These are phyloP conservation scores for Hemerocallis citrina DNA, from an alignment of 106 monocot genomes.

Conservation along the genomic window DNA sequence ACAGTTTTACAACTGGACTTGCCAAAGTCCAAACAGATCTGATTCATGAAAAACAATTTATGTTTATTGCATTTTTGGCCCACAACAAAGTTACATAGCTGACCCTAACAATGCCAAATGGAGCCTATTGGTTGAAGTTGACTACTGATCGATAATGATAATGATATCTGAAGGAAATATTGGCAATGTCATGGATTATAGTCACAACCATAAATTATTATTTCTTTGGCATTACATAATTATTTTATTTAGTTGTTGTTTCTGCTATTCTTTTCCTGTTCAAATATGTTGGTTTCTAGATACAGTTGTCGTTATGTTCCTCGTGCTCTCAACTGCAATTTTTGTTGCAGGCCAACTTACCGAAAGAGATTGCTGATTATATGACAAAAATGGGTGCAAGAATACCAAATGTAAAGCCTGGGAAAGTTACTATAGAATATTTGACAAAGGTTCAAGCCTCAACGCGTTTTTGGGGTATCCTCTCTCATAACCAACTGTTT, in stretches of 20 bases:
- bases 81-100: too few relatives aligned
- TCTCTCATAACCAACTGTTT: not conserved
- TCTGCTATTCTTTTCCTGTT: not conserved
- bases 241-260: not conserved
- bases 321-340: not conserved
- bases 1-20: too few relatives aligned
- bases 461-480: slow-evolving; percentile 97
- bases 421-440: slow-evolving; percentile 81
- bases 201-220: not conserved
- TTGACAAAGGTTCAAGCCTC: slow-evolving; percentile 94
- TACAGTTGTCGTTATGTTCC: not conserved
- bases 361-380: slow-evolving; percentile 97
- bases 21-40: too few relatives aligned
- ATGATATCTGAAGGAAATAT: not conserved
- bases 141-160: too few relatives aligned
- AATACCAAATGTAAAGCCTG: slow-evolving; percentile 90
- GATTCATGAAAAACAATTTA: too few relatives aligned
- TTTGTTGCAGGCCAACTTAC: slow-evolving; percentile 77
- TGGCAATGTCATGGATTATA: not conserved
- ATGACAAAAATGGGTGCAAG: slow-evolving; percentile 97
- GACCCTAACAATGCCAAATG: too few relatives aligned
- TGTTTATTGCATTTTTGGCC: too few relatives aligned
- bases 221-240: not conserved
- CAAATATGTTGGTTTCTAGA: not conserved
- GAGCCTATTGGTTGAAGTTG: too few relatives aligned